A percentile compares a stretch with the other conserved stretches of the same genome.
These are phyloP conservation scores for Bondarzewia mesenterica DNA, from an alignment of 1,284 basidiomycete genomes.

Conservation along the genomic window DNA sequence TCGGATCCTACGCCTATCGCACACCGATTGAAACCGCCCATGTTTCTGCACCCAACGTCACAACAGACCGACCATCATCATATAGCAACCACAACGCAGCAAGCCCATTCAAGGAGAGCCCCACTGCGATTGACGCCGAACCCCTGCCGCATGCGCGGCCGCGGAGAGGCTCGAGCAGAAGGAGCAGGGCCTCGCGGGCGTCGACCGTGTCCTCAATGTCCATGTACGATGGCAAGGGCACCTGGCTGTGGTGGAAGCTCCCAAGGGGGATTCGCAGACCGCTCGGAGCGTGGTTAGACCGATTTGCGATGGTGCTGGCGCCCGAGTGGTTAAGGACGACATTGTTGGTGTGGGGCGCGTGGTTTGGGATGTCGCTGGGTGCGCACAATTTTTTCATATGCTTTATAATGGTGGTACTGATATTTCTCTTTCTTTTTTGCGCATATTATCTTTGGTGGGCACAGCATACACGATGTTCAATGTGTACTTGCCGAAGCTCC, in stretches of 20 bases:
- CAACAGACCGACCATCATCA: too few relatives aligned
- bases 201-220: background rate
- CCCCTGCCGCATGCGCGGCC: too few relatives aligned
- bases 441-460: background rate
- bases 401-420: slow-evolving; percentile 1
- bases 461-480: slow-evolving; percentile 94
- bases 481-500: slow-evolving; percentile 86
- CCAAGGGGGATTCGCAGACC: slow-evolving; percentile 43
- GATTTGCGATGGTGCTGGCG: slow-evolving; percentile 69
- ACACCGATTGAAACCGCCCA: slow-evolving; percentile 16
- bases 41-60: background rate
- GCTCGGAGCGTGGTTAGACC: slow-evolving; percentile 59
- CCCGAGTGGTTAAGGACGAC: slow-evolving; percentile 83
- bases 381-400: slow-evolving; percentile 19
- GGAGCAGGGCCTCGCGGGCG: background rate
- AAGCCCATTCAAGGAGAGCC: too few relatives aligned
- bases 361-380: slow-evolving; percentile 81
- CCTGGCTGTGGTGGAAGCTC: slow-evolving; percentile 24
- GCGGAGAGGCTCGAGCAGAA: too few relatives aligned
- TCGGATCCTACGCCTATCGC: slow-evolving; percentile 27
- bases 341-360: slow-evolving; percentile 76
- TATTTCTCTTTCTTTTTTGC: slow-evolving; percentile 1
- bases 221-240: background rate
- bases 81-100: too few relatives aligned
- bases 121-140: too few relatives aligned